Conservation (phyloP, 208 protist genomes). For the Crithidia fasciculata region DNA sequence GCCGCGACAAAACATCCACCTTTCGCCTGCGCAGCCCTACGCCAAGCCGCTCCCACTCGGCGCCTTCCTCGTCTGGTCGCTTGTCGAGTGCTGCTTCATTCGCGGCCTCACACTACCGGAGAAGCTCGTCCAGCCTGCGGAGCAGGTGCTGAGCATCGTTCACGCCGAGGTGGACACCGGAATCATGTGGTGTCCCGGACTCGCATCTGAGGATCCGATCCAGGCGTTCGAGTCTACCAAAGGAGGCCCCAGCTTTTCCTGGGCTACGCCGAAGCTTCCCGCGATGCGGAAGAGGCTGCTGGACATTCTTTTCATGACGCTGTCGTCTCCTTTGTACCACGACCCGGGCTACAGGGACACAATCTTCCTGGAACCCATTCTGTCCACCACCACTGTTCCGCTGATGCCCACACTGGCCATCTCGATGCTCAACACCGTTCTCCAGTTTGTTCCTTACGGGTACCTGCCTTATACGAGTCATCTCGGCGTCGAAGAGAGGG, state of each 20-base stretch:
- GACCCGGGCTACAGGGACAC: conserved; percentile 54
- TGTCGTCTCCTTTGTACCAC: conserved; percentile 70
- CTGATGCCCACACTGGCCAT: conserved; percentile 74
- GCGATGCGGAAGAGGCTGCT: conserved; percentile 62
- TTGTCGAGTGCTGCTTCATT: conserved; percentile 90
- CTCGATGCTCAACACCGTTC: conserved; percentile 80
- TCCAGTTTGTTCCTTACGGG: conserved; percentile 77
- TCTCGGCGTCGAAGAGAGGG: conserved; percentile 55
- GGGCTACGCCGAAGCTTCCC: conserved; percentile 15
- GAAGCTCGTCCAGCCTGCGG: conserved; percentile 14
- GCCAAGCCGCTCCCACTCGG: conserved; percentile 36
- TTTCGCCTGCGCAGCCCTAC: conserved; percentile 13
- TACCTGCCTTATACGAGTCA: conserved; percentile 83
- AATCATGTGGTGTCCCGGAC: conserved; percentile 72
- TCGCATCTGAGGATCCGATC: conserved; percentile 51
- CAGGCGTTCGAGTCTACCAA: conserved; percentile 13
- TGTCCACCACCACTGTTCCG: conserved; percentile 57
- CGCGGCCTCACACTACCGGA: conserved; percentile 60
- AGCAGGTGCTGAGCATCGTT: conserved; percentile 34
- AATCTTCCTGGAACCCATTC: conserved; percentile 73
- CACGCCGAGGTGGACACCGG: conserved; percentile 58
- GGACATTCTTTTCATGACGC: conserved; percentile 45
- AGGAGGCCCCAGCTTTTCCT: conserved; percentile 5
- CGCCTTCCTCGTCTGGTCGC: conserved; percentile 56
- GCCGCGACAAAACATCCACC: conserved; percentile 30